These are phyloP conservation scores for Corylus heterophylla DNA, from an alignment of 306 rosid genomes.

Conservation along the genomic window DNA sequence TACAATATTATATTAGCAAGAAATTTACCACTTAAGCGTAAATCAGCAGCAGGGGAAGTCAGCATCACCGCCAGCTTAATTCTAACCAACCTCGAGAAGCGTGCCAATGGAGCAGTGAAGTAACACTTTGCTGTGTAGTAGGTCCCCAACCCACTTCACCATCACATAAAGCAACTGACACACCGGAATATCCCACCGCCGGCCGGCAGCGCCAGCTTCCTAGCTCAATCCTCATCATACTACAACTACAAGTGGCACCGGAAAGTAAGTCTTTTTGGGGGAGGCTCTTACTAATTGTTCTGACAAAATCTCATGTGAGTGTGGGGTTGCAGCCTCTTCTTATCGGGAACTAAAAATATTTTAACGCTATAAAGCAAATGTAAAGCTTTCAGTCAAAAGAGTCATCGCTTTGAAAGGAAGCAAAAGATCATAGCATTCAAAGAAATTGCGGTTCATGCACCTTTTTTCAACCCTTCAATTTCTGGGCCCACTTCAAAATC, in stretches of 20 bases:
- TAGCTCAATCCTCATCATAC: too few relatives aligned
- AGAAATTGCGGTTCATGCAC: conserved; percentile 53
- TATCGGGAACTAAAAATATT: conserved; percentile 29
- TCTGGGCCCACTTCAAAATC: conserved; percentile 37
- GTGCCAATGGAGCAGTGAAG: conserved; percentile 34
- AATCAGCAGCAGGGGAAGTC: conserved; percentile 18
- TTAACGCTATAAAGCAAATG: conserved; percentile 29
- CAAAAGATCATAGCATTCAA: not conserved
- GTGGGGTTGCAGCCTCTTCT: conserved; percentile 53
- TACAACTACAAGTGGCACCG: not conserved
- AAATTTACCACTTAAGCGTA: conserved; percentile 3
- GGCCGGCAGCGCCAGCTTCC: not conserved
- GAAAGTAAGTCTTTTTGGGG: not conserved
- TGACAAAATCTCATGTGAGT: conserved; percentile 78
- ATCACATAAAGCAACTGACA: not conserved
- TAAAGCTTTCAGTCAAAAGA: conserved; percentile 32
- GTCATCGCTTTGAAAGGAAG: conserved; percentile 10
- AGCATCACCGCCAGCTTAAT: conserved; percentile 38
- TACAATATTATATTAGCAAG: conserved; percentile 31
- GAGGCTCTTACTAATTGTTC: conserved; percentile 19
- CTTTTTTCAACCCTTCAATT: conserved; percentile 30
- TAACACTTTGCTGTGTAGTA: not conserved
- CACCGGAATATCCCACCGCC: not conserved
- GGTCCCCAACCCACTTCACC: conserved; percentile 5
- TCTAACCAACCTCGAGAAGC: conserved; percentile 46